Conservation (phyloP, 2,329 filamentous ascomycete genomes). For the Ophiognomonia clavigignenti-juglandacearum region DNA sequence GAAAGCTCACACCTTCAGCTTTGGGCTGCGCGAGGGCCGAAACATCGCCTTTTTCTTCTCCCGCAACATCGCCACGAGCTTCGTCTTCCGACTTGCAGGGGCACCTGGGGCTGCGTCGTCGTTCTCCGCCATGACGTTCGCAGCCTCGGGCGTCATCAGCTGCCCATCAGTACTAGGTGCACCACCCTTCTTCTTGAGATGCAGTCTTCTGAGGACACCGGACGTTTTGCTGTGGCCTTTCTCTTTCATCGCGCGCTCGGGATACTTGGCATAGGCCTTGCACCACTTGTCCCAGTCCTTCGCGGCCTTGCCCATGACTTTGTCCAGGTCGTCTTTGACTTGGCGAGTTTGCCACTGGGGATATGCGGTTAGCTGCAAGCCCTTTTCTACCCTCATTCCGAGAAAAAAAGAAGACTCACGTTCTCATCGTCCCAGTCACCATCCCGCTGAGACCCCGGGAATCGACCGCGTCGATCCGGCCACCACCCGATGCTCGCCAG, state of each 20-base stretch:
- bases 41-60: too few species aligned
- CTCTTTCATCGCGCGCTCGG: conserved; percentile 3
- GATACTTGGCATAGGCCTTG: conserved; percentile 1
- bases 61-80: background rate
- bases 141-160: too few species aligned
- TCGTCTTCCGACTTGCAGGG: background rate
- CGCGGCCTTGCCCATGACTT: conserved; percentile 5
- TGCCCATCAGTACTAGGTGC: too few species aligned
- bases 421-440: conserved; percentile 11
- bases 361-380: too few species aligned
- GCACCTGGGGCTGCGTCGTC: background rate
- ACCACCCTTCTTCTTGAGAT: conserved; percentile 2
- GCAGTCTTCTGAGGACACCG: background rate
- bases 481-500: conserved; percentile 5
- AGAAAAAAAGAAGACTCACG: background rate
- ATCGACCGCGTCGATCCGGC: conserved; percentile 2
- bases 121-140: background rate
- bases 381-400: too few species aligned
- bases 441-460: background rate
- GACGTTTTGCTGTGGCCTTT: conserved; percentile 6
- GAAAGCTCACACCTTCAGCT: background rate
- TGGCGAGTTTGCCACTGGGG: conserved; percentile 12
- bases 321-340: conserved; percentile 10
- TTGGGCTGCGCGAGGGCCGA: background rate
- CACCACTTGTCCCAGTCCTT: conserved; percentile 8